Base-by-base conservation (phyloP, 768 basidiomycete genomes). In the Auricularia cornea region DNA sequence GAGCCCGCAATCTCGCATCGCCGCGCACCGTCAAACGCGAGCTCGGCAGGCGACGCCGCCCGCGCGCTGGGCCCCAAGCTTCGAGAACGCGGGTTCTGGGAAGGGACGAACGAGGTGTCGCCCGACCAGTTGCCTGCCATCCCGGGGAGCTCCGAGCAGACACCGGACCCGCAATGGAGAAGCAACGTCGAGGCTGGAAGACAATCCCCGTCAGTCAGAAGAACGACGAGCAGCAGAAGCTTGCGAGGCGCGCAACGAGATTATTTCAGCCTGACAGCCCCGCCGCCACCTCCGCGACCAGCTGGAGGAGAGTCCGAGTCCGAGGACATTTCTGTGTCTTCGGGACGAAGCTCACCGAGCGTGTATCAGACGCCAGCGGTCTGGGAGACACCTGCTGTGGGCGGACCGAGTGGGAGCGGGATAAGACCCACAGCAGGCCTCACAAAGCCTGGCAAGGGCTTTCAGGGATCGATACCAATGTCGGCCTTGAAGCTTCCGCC, bases 91-190 rank as follows among this genome's bases (percentile, higher is more conserved):
- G 85, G 84, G 62, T 92, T 91, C 67, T 92, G 90, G 90, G 80
- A 90, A 64, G 88, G 87, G 20, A 90, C 88, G 4, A 84, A 81
- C 35, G 87, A 89, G 67, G 80, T 90, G 4, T 54, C 52, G 20
- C 66, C 69, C 29, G 56, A 20, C 62, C 59, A 64, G 16, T 68
- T 73, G 4, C 64, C 69, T n/a, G 67, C 71, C 0, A 73, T 75
- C 26, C 66, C 72, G 48, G 73, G 68, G 41, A 74, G 72, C 57
- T 70, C 70, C 35, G 65, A 68, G 12, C 68, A 56, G 11, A 63
- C 66, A 70, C 14, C 74, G 54, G 77, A 76, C 62, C 30, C 70
- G 33, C 35, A 69, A 72, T 29, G 64, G 70, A n/a, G 28, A 70
- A 69, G 59, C 72, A 65, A 16, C 59, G 75, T 62, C 60, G 59